Evolutionary conservation across 352 stramenopile species (phyloP), one percentile per base, ranked within the genome.

Genomic region (Pythium aquatile): DNA sequence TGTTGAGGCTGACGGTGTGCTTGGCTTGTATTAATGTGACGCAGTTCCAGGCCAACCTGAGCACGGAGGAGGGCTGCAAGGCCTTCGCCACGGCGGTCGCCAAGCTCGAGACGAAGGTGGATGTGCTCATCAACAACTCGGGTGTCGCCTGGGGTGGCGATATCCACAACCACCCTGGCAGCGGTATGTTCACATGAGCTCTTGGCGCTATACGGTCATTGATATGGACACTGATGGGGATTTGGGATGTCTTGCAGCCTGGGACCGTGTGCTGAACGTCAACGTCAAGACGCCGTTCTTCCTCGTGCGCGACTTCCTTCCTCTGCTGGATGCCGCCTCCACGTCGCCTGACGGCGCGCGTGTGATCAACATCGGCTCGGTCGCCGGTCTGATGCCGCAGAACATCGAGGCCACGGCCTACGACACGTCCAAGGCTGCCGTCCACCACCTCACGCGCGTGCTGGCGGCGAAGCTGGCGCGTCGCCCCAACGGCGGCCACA

Each of bases 101-200:
- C 69, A 66, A 87, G 61, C 65, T 61, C 20, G 77, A 96, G 69
- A 83, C 76, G 47, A 75, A 78, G 51, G 71, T 98, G 28, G 81
- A 98, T 62, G 88, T 98, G 44, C 79, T 98, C 7, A 83, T 98
- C 60, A 98, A 99, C 77, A 98, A 98, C 81, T 96, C 91, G 84
- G 82, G 79, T 17, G 69, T 82, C 7, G 57, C 55, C 3, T 93
- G 79, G 81, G 81, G 79, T 30, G 76, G 70, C 7, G 69, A 75
- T 32, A 73, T 84, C 5, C 30, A 81, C 42, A 57, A 75, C 51
- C 74, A 83, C 70, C 65, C 64, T 39, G 66, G 62, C 26, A 65
- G 77, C 26, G 68, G 69, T 76, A 49, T 26, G 61, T 63, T 52
- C 26, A 35, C 32, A 9, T 9, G 5, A 35, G 32, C 32, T 35